These are phyloP conservation scores for Ophiosphaerella korrae DNA, from an alignment of 2,329 filamentous ascomycete genomes.

Conservation along the genomic window DNA sequence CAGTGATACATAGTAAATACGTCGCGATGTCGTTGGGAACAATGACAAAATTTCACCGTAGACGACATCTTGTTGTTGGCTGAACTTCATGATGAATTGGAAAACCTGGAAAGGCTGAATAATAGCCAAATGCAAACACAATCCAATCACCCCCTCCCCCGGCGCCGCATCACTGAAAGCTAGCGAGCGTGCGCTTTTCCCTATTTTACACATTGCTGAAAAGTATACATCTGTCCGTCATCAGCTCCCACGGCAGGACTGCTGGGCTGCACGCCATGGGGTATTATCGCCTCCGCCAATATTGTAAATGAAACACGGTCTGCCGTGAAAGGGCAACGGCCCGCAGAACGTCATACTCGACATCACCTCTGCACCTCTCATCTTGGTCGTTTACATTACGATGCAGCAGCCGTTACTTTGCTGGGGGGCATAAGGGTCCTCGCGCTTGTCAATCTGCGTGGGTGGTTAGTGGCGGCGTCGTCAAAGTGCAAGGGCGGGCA, in stretches of 20 bases:
- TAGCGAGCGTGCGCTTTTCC: conserved; percentile 38
- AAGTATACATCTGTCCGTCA: conserved; percentile 39
- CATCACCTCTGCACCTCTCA: conserved; percentile 39
- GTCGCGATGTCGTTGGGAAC: neutral
- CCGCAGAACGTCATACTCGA: conserved; percentile 47
- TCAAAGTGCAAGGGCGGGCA: neutral
- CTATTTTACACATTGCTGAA: conserved; percentile 49
- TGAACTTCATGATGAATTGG: conserved; percentile 34
- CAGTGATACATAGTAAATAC: neutral
- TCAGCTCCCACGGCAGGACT: conserved; percentile 32
- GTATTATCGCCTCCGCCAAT: conserved; percentile 45
- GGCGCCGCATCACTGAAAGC: conserved; percentile 31
- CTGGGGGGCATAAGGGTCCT: conserved; percentile 98
- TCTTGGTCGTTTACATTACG: conserved; percentile 72
- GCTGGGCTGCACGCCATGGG: conserved; percentile 33
- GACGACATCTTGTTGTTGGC: conserved; percentile 15
- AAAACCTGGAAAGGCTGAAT: conserved; percentile 34
- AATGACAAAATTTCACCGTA: neutral
- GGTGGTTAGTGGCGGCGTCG: conserved; percentile 23
- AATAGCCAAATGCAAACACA: conserved; percentile 4
- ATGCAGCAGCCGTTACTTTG: conserved; percentile 91
- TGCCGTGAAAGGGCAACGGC: conserved; percentile 39
- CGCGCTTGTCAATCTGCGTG: conserved; percentile 79
- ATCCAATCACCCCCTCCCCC: conserved; percentile 16
- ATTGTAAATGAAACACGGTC: conserved; percentile 41